phyloP scores from a whole-genome alignment of 1,139 yeast species.

The Pichia sp. region DNA sequence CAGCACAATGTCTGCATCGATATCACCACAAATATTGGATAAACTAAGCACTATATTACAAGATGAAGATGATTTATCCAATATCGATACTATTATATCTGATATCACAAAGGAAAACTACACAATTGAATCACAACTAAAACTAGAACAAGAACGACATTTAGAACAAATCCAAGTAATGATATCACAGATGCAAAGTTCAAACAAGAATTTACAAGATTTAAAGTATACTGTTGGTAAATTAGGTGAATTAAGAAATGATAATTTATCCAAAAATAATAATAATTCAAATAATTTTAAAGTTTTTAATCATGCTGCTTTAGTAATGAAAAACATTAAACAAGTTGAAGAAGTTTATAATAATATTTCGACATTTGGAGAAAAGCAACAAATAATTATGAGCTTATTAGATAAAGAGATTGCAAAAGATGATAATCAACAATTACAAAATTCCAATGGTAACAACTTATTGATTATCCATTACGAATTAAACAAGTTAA shows the following conservation, averaged over 20 bases:
- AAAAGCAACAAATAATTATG: constrained; percentile 45
- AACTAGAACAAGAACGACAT: constrained; percentile 37
- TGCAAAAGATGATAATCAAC: constrained; percentile 45
- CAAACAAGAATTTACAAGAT: constrained; percentile 39
- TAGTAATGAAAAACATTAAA: constrained; percentile 63
- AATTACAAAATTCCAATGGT: constrained; percentile 32
- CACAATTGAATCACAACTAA: constrained; percentile 42
- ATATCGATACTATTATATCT: constrained; percentile 37
- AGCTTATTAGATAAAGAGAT: constrained; percentile 48
- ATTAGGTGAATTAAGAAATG: constrained; percentile 51
- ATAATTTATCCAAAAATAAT: constrained; percentile 25
- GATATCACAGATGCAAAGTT: constrained; percentile 21
- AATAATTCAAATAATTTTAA: constrained; percentile 4
- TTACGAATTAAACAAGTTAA: constrained; percentile 57
- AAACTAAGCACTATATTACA: constrained; percentile 40
- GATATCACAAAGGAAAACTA: constrained; percentile 45
- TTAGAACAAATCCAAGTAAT: constrained; percentile 17
- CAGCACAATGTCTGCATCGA: neutral
- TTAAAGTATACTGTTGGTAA: constrained; percentile 52
- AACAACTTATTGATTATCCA: constrained; percentile 63
- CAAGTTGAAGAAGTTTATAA: constrained; percentile 62
- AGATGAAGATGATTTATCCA: constrained; percentile 45
- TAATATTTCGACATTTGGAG: constrained; percentile 54
- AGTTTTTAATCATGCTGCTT: constrained; percentile 54
- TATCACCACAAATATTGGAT: constrained; percentile 10